These are phyloP conservation scores for Salix dunnii DNA, from an alignment of 345 rosid species.

Conservation along the genomic window DNA sequence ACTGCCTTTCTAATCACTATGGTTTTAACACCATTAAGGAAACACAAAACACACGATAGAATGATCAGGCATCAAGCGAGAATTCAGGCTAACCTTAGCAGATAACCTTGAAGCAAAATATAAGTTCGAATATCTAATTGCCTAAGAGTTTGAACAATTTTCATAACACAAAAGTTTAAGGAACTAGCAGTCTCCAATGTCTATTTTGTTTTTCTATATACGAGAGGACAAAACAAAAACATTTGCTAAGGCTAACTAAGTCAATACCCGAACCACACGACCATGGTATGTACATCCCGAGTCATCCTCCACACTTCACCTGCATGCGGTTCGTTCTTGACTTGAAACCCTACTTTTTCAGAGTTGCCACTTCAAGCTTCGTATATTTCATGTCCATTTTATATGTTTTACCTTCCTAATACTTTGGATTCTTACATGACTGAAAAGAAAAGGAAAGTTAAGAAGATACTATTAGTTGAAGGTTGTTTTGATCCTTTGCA, in stretches of 20 bases:
- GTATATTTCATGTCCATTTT: conserved; percentile 4
- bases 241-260: conserved; percentile 14
- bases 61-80: neutral
- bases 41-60: neutral
- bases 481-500: conserved; percentile 69
- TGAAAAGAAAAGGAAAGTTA: conserved; percentile 2
- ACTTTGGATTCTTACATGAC: neutral
- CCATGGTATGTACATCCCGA: neutral
- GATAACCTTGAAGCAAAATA: neutral
- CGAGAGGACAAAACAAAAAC: neutral
- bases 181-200: neutral
- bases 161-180: neutral
- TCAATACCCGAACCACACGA: conserved; percentile 46
- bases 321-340: conserved; percentile 46
- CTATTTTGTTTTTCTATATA: neutral
- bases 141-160: neutral
- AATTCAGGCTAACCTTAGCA: neutral
- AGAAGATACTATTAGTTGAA: conserved; percentile 19
- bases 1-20: too few species aligned
- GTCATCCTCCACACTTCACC: neutral
- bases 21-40: neutral
- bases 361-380: neutral
- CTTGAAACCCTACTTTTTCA: conserved; percentile 20
- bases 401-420: conserved; percentile 7
- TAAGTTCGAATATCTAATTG: neutral